Evolutionary conservation across 2,329 filamentous ascomycete species (phyloP), one percentile per base, ranked within the genome.

Genomic region (Colletotrichum coccodes): DNA sequence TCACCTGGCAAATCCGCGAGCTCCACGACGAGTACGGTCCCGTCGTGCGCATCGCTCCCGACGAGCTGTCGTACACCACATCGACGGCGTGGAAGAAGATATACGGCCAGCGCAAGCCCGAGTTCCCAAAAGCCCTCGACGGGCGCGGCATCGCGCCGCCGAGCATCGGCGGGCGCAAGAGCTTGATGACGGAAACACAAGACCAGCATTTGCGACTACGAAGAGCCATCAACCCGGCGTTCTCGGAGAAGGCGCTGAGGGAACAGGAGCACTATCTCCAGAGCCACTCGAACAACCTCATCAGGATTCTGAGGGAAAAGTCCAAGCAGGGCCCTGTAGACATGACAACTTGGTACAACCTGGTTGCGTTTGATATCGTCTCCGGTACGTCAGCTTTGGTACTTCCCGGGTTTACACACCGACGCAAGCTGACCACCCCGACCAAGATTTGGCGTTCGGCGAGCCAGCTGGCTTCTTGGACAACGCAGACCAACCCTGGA

Each of bases 1-100:
- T 47, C 60, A 23, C 52, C 21, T 49, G 30, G 40, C 53, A 32
- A 18, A 60, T 61, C 16, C 49, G 38, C 7, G 74, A 80, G 52
- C 50, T 67, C 4, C 74, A 76, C n/a, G 58, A 72, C 8, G 9
- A 58, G 3, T 77, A 77, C 53, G 75, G 75, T 6, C 70, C 72
- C 18, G 76, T 84, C 0, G 76, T 85, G 16, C 79, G 83, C 4
- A 73, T 81, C 5, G 76, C 73, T 0, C 82, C 83, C 0, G 76
- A 79, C 36, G 73, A 78, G 34, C 76, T 85, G 3, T 77, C 79
- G 2, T 83, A 82, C 64, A 78, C 75, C 16, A 74, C 75, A 6
- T 44, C 75, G 4, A 54, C 73, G 14, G 78, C 77, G 1, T 83
- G 78, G 78, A 79, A 78, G 63, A 79, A 82, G 14, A 83, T 84